Conservation (phyloP, 352 stramenopile genomes). For the Pythium dissimile region DNA sequence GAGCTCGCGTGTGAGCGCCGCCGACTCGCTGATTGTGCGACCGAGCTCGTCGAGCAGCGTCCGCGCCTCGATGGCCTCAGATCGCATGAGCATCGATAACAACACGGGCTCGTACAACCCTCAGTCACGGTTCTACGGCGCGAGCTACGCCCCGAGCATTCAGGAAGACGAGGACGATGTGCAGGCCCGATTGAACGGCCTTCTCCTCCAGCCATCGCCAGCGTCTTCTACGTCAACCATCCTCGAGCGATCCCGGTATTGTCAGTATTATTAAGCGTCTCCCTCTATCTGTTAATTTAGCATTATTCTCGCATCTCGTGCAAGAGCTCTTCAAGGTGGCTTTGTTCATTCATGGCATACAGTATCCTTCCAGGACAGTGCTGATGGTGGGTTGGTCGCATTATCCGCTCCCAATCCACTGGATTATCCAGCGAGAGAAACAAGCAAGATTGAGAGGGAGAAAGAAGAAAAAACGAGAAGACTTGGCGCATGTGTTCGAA, state of each 20-base stretch:
- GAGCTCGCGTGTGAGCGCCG: constrained; percentile 30
- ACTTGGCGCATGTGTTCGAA: no score
- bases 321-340: no score
- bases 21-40: constrained; percentile 52
- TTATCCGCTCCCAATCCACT: no score
- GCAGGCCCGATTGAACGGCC: constrained; percentile 57
- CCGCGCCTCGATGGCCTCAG: constrained; percentile 40
- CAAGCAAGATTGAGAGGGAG: no score
- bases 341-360: no score
- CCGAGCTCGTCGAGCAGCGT: constrained; percentile 43
- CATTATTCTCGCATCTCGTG: no score
- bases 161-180: constrained; percentile 61
- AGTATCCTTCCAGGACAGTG: no score
- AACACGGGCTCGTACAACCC: constrained; percentile 72
- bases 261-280: constrained; percentile 17
- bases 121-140: constrained; percentile 37
- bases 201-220: constrained; percentile 35
- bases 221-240: constrained; percentile 61
- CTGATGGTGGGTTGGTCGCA: no score
- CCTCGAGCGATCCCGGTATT: constrained; percentile 19
- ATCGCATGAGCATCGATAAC: constrained; percentile 72
- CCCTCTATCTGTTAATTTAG: constrained; percentile 14
- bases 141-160: constrained; percentile 53
- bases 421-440: no score
- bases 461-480: no score